Evolutionary conservation across 345 rosid genomes (phyloP), one percentile per base, ranked within the genome.

Genomic region (Arabidopsis arenosa): DNA sequence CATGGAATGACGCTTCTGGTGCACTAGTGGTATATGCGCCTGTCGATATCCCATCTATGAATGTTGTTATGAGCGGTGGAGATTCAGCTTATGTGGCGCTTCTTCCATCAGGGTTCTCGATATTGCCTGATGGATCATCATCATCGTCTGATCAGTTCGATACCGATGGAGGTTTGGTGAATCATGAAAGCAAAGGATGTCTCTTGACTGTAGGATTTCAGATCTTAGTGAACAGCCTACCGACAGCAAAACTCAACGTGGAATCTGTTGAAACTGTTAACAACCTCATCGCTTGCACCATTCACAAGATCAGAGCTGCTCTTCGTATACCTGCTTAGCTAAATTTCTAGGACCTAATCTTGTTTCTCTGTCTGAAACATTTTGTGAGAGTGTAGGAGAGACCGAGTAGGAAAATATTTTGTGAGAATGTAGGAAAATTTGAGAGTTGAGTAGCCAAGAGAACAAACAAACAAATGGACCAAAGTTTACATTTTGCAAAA

Each of bases 21-120:
- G 85, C 93, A 2, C 40, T 81, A 5, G 81, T 90, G 33, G 88
- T 88, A 57, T 90, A 88, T 55, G 88, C 93, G 0, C 93, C 96
- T 0, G 86, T 88, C 3, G 93, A 90, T 63, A 7, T 80, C 3
- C 75, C 79, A 28, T 69, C 87, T 1, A 80, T 86, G 77, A 65
- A 65, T 4, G 13, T 59, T 36, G 90, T 86, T 32, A 81, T 81
- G 83, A 72, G 58, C 15, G 87, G 92, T 23, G 86, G 83, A 17
- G 91, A 87, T 52, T 72, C 89, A 17, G 54, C 62, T 58, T 66
- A 7, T 3, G 84, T 87, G 8, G 75, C 84, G 0, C 88, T 89
- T 43, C 76, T 88, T 53, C 96, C 93, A 1, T 88, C 89, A 0
- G 93, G 96, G 4, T 91, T 88, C 9, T 81, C 81, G 2, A 86